Evolutionary conservation across 257 asterid species (phyloP).

Genomic region (Penstemon barbatus): DNA sequence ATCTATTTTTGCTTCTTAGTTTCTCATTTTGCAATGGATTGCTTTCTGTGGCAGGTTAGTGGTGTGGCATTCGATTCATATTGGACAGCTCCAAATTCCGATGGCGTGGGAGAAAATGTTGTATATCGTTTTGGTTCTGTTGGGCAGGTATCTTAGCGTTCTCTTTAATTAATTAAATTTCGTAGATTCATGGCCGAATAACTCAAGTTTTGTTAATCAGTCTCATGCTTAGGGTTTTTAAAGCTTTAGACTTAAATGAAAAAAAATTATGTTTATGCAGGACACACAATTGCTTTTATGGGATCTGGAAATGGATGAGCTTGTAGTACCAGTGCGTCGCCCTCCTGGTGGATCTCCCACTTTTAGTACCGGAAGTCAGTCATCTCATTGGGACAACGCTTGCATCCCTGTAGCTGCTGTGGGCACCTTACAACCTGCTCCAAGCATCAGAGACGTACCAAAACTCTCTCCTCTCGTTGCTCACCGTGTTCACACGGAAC

Average conservation of each 20-base stretch:
- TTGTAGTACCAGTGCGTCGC: slow-evolving; percentile 97
- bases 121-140: slow-evolving; percentile 99
- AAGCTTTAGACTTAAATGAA: background rate
- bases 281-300: slow-evolving; percentile 91
- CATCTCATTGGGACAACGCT: slow-evolving; percentile 90
- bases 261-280: slow-evolving; percentile 35
- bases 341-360: slow-evolving; percentile 95
- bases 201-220: background rate
- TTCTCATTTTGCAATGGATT: slow-evolving; percentile 17
- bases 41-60: slow-evolving; percentile 71
- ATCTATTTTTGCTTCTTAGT: slow-evolving; percentile 12
- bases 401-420: slow-evolving; percentile 39
- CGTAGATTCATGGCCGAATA: background rate
- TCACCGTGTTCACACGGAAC: slow-evolving; percentile 95
- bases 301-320: slow-evolving; percentile 98
- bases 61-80: slow-evolving; percentile 97
- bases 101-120: slow-evolving; percentile 72
- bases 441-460: slow-evolving; percentile 86
- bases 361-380: slow-evolving; percentile 84
- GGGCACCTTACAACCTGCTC: slow-evolving; percentile 85
- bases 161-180: background rate
- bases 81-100: slow-evolving; percentile 89
- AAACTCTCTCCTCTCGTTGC: slow-evolving; percentile 82
- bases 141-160: slow-evolving; percentile 75
- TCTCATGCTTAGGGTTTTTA: background rate